phyloP scores from a whole-genome alignment of 352 stramenopile genomes.

The Globisporangium recalcitrans region DNA sequence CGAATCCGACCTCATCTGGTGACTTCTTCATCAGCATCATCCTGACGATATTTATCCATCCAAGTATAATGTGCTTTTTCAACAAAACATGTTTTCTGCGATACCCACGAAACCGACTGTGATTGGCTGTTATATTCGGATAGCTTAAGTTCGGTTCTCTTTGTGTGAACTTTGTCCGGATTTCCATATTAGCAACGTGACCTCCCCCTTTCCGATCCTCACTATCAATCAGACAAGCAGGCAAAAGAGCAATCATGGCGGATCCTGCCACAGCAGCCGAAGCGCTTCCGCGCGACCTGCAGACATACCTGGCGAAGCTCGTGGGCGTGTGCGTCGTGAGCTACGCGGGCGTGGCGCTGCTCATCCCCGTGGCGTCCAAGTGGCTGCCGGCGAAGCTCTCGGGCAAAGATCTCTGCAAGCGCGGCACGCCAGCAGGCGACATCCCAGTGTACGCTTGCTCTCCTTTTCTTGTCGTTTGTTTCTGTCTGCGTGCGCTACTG shows the following conservation, averaged over 20 bases:
- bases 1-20: neutral
- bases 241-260: neutral
- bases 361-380: conserved; percentile 56
- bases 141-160: too few relatives aligned
- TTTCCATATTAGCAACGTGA: too few relatives aligned
- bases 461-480: neutral
- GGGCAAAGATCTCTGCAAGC: conserved; percentile 92
- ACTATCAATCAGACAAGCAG: neutral
- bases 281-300: conserved; percentile 27
- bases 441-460: conserved; percentile 67
- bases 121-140: too few relatives aligned
- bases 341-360: conserved; percentile 49
- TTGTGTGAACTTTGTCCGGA: too few relatives aligned
- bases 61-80: too few relatives aligned
- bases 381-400: conserved; percentile 79
- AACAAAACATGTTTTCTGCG: too few relatives aligned
- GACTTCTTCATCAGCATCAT: neutral
- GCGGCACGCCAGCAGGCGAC: conserved; percentile 79
- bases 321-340: conserved; percentile 48
- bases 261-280: neutral
- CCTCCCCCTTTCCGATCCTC: too few relatives aligned
- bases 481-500: neutral
- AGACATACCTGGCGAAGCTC: conserved; percentile 43
- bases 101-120: too few relatives aligned
- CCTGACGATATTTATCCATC: neutral